Percentiles rank a stretch among this genome's conserved stretches.
These are phyloP conservation scores for Coriaria nepalensis DNA, from an alignment of 306 rosid species.

Conservation along the genomic window DNA sequence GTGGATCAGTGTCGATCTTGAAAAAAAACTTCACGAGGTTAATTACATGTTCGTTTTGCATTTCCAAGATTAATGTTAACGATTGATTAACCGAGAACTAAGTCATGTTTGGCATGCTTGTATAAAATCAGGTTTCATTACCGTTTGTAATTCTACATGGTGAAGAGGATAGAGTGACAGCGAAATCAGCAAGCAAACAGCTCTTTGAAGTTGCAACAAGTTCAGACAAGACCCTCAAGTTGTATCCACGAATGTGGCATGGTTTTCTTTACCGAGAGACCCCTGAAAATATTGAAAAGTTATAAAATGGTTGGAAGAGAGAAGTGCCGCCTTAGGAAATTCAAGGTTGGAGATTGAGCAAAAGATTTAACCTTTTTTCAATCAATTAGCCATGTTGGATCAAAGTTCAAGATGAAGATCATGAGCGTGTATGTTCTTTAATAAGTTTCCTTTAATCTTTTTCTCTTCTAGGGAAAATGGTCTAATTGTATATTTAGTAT, in stretches of 20 bases:
- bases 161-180: slow-evolving; percentile 62
- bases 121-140: slow-evolving; percentile 34
- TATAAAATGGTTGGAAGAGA: slow-evolving; percentile 47
- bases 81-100: background rate
- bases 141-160: slow-evolving; percentile 74
- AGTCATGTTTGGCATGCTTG: no score
- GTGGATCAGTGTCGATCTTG: slow-evolving; percentile 37
- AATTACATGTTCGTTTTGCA: background rate
- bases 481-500: no score
- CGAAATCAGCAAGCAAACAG: slow-evolving; percentile 41
- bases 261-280: slow-evolving; percentile 80
- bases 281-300: slow-evolving; percentile 35
- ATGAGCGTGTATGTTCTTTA: no score
- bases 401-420: no score
- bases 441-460: no score
- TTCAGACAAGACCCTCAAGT: slow-evolving; percentile 50
- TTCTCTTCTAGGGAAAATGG: no score
- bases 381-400: no score
- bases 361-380: slow-evolving; percentile 10
- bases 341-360: slow-evolving; percentile 52
- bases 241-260: slow-evolving; percentile 88
- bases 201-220: slow-evolving; percentile 49
- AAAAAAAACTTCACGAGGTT: slow-evolving; percentile 26
- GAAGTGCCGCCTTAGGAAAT: slow-evolving; percentile 23
- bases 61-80: background rate